A percentile compares a stretch with the other conserved stretches of the same genome.
These are phyloP conservation scores for Pholiota molesta DNA, from an alignment of 768 basidiomycete species.

Conservation along the genomic window DNA sequence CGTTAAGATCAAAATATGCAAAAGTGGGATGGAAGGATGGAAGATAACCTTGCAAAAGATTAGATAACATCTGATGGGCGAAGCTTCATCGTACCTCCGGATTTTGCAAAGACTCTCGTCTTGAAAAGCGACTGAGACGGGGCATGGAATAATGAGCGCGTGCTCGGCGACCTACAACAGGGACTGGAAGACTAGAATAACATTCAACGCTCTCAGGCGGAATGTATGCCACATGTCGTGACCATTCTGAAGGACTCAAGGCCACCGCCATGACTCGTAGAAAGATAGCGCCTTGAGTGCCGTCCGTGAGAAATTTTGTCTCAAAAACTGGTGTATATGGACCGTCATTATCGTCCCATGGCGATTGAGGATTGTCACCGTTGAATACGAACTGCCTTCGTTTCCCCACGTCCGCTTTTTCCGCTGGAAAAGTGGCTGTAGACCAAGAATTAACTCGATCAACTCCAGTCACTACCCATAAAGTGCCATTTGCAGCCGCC, in stretches of 20 bases:
- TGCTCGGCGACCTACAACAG: background rate
- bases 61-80: background rate
- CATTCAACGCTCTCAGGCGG: background rate
- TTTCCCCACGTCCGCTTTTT: background rate
- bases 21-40: background rate
- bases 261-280: background rate
- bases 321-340: background rate
- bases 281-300: background rate
- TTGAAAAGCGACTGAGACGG: background rate
- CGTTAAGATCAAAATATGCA: background rate
- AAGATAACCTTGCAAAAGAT: background rate
- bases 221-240: background rate
- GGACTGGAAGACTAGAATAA: background rate
- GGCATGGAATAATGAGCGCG: background rate
- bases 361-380: background rate
- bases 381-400: background rate
- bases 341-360: background rate
- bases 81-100: background rate
- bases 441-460: background rate
- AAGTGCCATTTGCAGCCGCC: background rate
- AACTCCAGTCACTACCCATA: background rate
- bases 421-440: background rate
- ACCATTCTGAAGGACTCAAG: background rate
- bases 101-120: background rate
- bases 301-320: background rate